Percentiles rank a stretch among this genome's conserved stretches.
Evolutionary conservation across 768 basidiomycete species (phyloP).

Genomic region (Boletales sp.): DNA sequence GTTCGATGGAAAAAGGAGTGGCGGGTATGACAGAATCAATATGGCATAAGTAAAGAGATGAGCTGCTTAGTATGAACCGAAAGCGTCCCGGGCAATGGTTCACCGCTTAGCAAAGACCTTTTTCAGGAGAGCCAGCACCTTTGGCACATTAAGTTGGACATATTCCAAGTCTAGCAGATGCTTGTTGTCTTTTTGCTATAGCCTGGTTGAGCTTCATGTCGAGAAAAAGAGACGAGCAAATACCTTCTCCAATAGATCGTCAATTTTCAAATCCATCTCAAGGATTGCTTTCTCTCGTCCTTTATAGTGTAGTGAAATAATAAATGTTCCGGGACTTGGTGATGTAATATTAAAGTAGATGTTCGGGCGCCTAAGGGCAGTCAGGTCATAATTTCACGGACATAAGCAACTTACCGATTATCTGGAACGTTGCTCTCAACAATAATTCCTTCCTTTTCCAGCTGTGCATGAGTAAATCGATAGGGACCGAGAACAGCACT

Average conservation of each 20-base stretch:
- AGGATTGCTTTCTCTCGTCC: slow-evolving; percentile 98
- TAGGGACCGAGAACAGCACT: slow-evolving; percentile 90
- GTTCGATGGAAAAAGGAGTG: slow-evolving; percentile 17
- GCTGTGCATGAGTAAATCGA: slow-evolving; percentile 94
- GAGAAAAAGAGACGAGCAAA: slow-evolving; percentile 14
- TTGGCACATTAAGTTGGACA: slow-evolving; percentile 94
- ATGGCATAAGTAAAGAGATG: slow-evolving; percentile 31
- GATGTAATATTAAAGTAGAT: slow-evolving; percentile 99
- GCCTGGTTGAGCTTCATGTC: slow-evolving; percentile 11
- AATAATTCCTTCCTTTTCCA: slow-evolving; percentile 99
- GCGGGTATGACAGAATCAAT: slow-evolving; percentile 33
- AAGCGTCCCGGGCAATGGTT: slow-evolving; percentile 23
- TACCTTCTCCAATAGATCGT: slow-evolving; percentile 96
- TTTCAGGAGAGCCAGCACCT: slow-evolving; percentile 87
- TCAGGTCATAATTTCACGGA: background rate
- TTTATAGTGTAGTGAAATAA: slow-evolving; percentile 98
- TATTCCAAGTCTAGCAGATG: slow-evolving; percentile 96
- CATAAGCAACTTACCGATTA: slow-evolving; percentile 62
- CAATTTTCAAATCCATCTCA: slow-evolving; percentile 99
- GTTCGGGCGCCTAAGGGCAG: slow-evolving; percentile 73
- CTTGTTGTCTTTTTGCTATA: slow-evolving; percentile 98
- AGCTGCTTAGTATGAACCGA: slow-evolving; percentile 14
- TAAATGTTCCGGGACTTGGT: slow-evolving; percentile 96
- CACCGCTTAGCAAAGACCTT: slow-evolving; percentile 91
- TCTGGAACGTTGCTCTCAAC: slow-evolving; percentile 99